Conservation (phyloP, 805 yeast species). For the Ascoidea tarda region DNA sequence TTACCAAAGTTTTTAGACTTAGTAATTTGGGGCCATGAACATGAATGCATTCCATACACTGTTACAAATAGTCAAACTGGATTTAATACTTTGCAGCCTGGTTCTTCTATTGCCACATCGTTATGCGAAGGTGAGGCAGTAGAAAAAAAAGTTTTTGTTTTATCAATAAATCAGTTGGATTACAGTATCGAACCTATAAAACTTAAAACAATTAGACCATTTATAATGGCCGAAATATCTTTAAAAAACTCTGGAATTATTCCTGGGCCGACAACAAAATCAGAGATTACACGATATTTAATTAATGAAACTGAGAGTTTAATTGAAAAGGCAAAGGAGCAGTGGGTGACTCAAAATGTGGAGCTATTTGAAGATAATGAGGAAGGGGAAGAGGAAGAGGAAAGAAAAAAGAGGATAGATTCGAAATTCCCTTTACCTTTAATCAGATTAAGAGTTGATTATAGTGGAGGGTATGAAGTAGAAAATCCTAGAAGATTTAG, state of each 20-base stretch:
- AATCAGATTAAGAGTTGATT: conserved; percentile 73
- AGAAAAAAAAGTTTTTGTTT: conserved; percentile 58
- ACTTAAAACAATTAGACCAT: conserved; percentile 68
- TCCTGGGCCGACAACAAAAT: conserved; percentile 46
- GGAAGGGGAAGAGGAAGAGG: conserved; percentile 2
- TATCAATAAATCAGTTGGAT: conserved; percentile 46
- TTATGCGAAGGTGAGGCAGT: conserved; percentile 73
- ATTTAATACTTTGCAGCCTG: conserved; percentile 79
- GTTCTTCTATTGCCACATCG: conserved; percentile 88
- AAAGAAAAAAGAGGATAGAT: conserved; percentile 1
- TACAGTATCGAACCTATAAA: conserved; percentile 45
- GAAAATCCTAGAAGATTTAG: conserved; percentile 86
- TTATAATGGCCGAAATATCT: conserved; percentile 53
- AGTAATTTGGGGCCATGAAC: conserved; percentile 96
- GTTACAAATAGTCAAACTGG: conserved; percentile 36
- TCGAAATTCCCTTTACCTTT: conserved; percentile 61
- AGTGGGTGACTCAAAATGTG: conserved; percentile 26
- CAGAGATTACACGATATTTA: conserved; percentile 46
- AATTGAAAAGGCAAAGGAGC: conserved; percentile 41
- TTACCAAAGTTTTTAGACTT: conserved; percentile 73
- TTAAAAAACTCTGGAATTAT: conserved; percentile 39
- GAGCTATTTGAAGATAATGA: conserved; percentile 16
- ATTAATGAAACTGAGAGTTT: conserved; percentile 50
- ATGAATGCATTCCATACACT: conserved; percentile 75
- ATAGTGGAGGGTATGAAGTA: conserved; percentile 80